Conservation (phyloP, 2,329 filamentous ascomycete genomes). For the Aspergillus clavatus region DNA sequence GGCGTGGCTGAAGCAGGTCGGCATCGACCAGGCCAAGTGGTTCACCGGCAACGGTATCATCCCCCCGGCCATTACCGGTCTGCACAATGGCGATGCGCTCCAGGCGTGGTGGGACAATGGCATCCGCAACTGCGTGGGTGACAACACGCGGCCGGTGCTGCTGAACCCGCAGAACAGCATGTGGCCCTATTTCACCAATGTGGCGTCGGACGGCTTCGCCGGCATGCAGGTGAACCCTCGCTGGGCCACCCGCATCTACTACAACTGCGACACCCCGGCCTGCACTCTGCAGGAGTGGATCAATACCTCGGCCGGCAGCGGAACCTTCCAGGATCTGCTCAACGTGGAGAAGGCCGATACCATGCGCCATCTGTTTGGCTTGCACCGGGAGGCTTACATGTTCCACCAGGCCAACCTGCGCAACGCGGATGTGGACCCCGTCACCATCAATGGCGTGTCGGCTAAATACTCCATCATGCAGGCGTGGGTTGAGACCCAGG, state of each 20-base stretch:
- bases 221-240: slow-evolving; percentile 56
- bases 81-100: slow-evolving; percentile 61
- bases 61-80: slow-evolving; percentile 59
- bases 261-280: slow-evolving; percentile 55
- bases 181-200: slow-evolving; percentile 53
- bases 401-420: slow-evolving; percentile 62
- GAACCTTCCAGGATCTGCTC: slow-evolving; percentile 51
- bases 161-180: slow-evolving; percentile 50
- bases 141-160: slow-evolving; percentile 56
- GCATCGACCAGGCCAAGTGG: slow-evolving; percentile 43
- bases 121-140: slow-evolving; percentile 58
- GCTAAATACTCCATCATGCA: slow-evolving; percentile 51
- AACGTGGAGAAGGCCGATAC: slow-evolving; percentile 49
- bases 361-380: slow-evolving; percentile 52
- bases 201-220: slow-evolving; percentile 49
- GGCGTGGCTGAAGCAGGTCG: slow-evolving; percentile 53
- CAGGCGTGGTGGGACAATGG: slow-evolving; percentile 56
- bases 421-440: slow-evolving; percentile 44
- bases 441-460: slow-evolving; percentile 47
- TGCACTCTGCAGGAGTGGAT: slow-evolving; percentile 60
- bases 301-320: slow-evolving; percentile 52
- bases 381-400: slow-evolving; percentile 56
- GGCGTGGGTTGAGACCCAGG: slow-evolving; percentile 53
- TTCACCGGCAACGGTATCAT: slow-evolving; percentile 55
- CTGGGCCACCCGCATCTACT: slow-evolving; percentile 60